Evolutionary conservation across 2,329 filamentous ascomycete genomes (phyloP).

Genomic region (Ceratocystis huliohia): DNA sequence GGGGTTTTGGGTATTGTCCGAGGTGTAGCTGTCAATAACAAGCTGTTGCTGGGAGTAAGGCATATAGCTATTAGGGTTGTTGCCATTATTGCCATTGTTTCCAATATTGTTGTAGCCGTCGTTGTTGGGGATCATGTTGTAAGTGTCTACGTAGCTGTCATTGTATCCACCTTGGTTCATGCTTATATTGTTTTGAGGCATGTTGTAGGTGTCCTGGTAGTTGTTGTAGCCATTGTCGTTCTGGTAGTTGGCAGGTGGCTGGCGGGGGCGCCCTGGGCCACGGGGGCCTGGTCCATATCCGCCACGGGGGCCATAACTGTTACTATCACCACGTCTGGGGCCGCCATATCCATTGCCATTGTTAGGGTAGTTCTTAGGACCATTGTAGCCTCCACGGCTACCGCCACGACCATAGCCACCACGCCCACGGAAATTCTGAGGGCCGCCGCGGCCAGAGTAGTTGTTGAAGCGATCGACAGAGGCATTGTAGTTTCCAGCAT

Average conservation of each 20-base stretch:
- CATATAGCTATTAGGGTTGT: conserved; percentile 6
- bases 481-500: conserved; percentile 23
- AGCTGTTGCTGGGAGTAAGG: conserved; percentile 21
- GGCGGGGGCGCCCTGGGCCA: conserved; percentile 25
- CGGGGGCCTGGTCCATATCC: conserved; percentile 34
- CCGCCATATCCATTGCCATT: conserved; percentile 33
- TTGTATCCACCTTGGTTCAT: conserved; percentile 12
- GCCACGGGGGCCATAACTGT: conserved; percentile 31
- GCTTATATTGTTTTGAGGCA: conserved; percentile 23
- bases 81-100: not conserved
- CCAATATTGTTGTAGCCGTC: conserved; percentile 25
- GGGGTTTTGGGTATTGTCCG: conserved; percentile 18
- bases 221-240: conserved; percentile 22
- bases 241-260: conserved; percentile 35
- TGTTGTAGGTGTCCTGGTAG: conserved; percentile 29
- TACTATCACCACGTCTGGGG: conserved; percentile 30
- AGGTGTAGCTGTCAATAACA: conserved; percentile 28
- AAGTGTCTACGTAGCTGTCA: not conserved
- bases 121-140: conserved; percentile 24
- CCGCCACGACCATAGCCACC: conserved; percentile 37
- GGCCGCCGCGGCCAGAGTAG: conserved; percentile 39
- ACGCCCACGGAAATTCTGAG: conserved; percentile 35
- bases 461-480: conserved; percentile 38
- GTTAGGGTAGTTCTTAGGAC: conserved; percentile 22
- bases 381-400: conserved; percentile 39